Evolutionary conservation across 2,329 filamentous ascomycete genomes (phyloP).

Genomic region (Metarhizium humberi): DNA sequence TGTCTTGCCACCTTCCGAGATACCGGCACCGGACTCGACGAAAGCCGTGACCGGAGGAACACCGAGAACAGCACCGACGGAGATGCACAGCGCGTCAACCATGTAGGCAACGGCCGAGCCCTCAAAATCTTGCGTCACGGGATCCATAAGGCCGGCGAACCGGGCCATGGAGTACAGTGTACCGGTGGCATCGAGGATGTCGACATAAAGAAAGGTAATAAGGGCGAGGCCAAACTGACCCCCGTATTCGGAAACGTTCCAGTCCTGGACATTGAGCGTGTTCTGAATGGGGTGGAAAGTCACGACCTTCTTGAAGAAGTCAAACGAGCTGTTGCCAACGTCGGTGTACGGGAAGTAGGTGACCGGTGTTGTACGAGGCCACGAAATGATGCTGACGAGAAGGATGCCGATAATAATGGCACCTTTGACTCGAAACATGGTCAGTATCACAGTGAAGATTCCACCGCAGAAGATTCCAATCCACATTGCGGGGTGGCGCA

Average conservation of each 20-base stretch:
- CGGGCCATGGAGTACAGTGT: conserved; percentile 86
- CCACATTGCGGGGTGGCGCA: conserved; percentile 80
- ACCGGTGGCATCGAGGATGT: conserved; percentile 79
- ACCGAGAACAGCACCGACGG: conserved; percentile 70
- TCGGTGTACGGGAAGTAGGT: conserved; percentile 72
- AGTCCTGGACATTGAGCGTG: conserved; percentile 63
- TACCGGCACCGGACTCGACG: conserved; percentile 82
- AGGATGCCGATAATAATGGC: conserved; percentile 78
- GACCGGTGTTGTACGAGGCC: conserved; percentile 67
- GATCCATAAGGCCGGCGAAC: conserved; percentile 72
- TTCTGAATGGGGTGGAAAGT: conserved; percentile 69
- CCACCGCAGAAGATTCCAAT: conserved; percentile 82
- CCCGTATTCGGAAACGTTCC: conserved; percentile 58
- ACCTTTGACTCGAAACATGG: conserved; percentile 81
- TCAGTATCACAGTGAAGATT: conserved; percentile 67
- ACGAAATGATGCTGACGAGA: conserved; percentile 80
- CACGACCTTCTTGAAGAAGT: conserved; percentile 85
- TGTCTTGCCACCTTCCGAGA: conserved; percentile 78
- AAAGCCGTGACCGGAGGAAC: conserved; percentile 77
- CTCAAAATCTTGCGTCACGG: conserved; percentile 78
- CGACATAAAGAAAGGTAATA: conserved; percentile 83
- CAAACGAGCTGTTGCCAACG: conserved; percentile 60
- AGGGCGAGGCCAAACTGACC: conserved; percentile 75
- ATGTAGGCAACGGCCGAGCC: conserved; percentile 76
- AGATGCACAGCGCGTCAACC: conserved; percentile 70